Conservation (phyloP, 1,284 basidiomycete genomes). For the Porogramme epimiltina region DNA sequence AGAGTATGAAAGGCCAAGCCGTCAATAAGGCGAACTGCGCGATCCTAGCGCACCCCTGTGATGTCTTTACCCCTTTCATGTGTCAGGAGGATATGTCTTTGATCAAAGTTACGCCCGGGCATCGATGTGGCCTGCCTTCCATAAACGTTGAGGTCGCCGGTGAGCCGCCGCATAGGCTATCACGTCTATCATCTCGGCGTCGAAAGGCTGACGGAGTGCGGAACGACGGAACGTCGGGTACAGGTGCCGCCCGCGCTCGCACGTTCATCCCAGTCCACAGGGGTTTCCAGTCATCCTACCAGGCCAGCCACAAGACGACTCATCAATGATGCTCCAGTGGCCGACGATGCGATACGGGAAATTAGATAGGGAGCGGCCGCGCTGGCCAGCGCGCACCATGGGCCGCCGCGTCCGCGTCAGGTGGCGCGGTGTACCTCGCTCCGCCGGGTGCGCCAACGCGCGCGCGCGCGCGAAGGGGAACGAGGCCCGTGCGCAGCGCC, state of each 20-base stretch:
- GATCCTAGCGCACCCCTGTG: not conserved
- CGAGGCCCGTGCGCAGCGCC: not conserved
- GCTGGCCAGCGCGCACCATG: not conserved
- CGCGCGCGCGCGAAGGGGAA: not conserved
- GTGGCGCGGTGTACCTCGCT: too few species aligned
- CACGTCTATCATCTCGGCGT: not conserved
- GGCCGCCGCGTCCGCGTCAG: not conserved
- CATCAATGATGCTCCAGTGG: not conserved
- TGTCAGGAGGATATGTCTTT: not conserved
- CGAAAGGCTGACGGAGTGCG: not conserved
- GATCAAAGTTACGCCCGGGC: not conserved
- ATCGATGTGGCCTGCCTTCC: slow-evolving; percentile 1
- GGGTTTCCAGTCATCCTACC: not conserved
- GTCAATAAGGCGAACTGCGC: too few species aligned
- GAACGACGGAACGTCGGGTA: not conserved
- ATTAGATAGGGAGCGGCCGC: slow-evolving; percentile 9
- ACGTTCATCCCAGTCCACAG: too few species aligned
- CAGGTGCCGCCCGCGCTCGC: not conserved
- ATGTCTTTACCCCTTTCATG: not conserved
- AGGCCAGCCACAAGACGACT: not conserved
- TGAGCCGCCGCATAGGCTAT: not conserved
- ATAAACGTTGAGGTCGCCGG: not conserved
- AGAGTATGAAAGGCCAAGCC: too few species aligned
- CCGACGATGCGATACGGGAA: slow-evolving; percentile 15
- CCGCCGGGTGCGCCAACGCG: too few species aligned